These are phyloP conservation scores for Sporobolomyces roseus DNA, from an alignment of 768 basidiomycete species.

Conservation along the genomic window DNA sequence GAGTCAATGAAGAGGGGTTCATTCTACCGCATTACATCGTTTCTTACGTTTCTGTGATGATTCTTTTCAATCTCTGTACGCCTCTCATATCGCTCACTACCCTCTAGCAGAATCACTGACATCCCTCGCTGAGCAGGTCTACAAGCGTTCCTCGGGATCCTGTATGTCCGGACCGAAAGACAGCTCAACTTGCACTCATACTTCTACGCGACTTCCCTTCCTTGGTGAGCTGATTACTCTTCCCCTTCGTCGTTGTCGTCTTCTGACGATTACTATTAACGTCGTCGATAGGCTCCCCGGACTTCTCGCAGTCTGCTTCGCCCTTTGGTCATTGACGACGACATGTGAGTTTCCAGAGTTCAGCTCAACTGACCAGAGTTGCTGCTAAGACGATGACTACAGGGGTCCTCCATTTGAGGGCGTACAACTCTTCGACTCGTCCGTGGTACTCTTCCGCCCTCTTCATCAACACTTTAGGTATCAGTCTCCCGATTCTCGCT, in stretches of 20 bases:
- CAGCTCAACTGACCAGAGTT: no score
- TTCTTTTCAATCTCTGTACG: conserved; percentile 3
- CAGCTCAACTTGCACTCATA: neutral
- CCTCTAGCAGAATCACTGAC: neutral
- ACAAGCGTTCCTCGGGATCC: conserved; percentile 9
- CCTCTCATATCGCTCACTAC: neutral
- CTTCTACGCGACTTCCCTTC: conserved; percentile 6
- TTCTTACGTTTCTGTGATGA: neutral
- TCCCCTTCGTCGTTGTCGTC: neutral
- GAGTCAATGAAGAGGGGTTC: neutral
- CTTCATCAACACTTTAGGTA: neutral
- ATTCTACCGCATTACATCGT: conserved; percentile 3
- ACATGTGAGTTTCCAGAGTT: neutral
- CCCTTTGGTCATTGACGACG: neutral
- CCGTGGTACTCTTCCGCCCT: conserved; percentile 1
- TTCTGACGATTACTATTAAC: neutral
- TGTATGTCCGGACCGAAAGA: neutral
- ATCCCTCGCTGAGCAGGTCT: neutral
- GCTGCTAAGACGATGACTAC: neutral
- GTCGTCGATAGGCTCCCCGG: conserved; percentile 7
- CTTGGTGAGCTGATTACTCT: neutral
- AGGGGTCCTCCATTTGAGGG: neutral
- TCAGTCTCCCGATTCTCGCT: neutral
- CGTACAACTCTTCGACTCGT: neutral
- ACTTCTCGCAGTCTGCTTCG: neutral